A percentile compares a stretch with the other conserved stretches of the same genome.
Evolutionary conservation across 306 rosid species (phyloP).

Genomic region (Quercus parvula): DNA sequence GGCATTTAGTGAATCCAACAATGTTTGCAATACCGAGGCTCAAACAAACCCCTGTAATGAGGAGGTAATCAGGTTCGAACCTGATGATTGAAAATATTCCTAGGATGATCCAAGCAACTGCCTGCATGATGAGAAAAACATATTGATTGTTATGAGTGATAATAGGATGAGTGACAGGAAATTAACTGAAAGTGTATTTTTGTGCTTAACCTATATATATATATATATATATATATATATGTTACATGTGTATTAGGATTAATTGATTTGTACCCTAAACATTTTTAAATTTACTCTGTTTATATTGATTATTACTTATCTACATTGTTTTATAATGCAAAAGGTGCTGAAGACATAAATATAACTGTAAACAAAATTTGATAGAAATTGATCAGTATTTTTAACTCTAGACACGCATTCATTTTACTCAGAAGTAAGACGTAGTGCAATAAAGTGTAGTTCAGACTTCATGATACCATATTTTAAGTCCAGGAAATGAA

Average conservation of each 20-base stretch:
- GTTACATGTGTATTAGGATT: too few species aligned
- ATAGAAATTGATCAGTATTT: not conserved
- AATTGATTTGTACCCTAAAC: too few species aligned
- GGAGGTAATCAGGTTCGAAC: constrained; percentile 2
- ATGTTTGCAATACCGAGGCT: constrained; percentile 75
- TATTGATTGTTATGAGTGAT: too few species aligned
- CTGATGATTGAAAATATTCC: constrained; percentile 49
- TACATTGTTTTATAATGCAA: not conserved
- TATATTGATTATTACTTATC: not conserved
- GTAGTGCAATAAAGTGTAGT: not conserved
- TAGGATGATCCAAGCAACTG: constrained; percentile 69
- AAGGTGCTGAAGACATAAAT: not conserved
- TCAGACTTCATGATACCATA: not conserved
- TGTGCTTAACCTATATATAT: too few species aligned
- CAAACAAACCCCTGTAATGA: constrained; percentile 3
- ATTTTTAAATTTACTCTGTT: too few species aligned
- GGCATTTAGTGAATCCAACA: constrained; percentile 94
- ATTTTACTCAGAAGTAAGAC: not conserved
- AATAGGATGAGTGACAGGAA: not conserved
- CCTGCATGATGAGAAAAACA: constrained; percentile 35
- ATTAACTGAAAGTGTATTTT: too few species aligned
- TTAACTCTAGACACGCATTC: not conserved
- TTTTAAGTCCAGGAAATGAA: not conserved
- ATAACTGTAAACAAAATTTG: not conserved
- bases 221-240: too few species aligned